phyloP scores from a whole-genome alignment of 495 filamentous ascomycete species.

The Schizothecium vesticola region DNA sequence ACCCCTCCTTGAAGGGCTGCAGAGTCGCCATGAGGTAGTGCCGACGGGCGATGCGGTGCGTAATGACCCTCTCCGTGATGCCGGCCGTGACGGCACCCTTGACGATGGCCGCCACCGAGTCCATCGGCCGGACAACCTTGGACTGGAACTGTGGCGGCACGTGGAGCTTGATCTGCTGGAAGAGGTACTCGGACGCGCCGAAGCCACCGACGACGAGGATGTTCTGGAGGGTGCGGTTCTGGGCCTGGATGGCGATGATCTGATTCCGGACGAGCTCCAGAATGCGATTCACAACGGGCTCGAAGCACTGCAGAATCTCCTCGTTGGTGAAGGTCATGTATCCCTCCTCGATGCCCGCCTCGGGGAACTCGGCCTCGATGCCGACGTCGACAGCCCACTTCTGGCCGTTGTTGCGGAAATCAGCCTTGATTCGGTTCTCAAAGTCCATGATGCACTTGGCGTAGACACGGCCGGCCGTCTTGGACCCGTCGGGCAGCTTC shows the following conservation, averaged over 20 bases:
- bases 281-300: conserved; percentile 69
- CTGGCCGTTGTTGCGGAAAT: conserved; percentile 75
- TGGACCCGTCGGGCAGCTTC: conserved; percentile 70
- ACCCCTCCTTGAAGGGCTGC: conserved; percentile 97
- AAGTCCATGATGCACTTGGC: conserved; percentile 81
- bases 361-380: conserved; percentile 71
- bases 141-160: conserved; percentile 74
- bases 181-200: conserved; percentile 70
- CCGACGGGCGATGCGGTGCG: conserved; percentile 92
- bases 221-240: conserved; percentile 66
- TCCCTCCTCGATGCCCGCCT: conserved; percentile 69
- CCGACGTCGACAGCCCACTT: conserved; percentile 75
- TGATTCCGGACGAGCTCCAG: conserved; percentile 69
- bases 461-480: conserved; percentile 68
- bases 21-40: conserved; percentile 99
- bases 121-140: conserved; percentile 73
- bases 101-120: conserved; percentile 71
- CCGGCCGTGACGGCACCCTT: conserved; percentile 78
- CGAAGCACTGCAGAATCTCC: conserved; percentile 73
- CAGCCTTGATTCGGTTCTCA: conserved; percentile 72
- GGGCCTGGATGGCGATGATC: conserved; percentile 73
- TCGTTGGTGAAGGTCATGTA: conserved; percentile 83
- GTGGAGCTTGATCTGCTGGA: conserved; percentile 78
- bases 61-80: conserved; percentile 94
- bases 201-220: conserved; percentile 71